A percentile compares a stretch with the other conserved stretches of the same genome.
Evolutionary conservation across 345 rosid species (phyloP).

Genomic region (Schrenkiella parvula): DNA sequence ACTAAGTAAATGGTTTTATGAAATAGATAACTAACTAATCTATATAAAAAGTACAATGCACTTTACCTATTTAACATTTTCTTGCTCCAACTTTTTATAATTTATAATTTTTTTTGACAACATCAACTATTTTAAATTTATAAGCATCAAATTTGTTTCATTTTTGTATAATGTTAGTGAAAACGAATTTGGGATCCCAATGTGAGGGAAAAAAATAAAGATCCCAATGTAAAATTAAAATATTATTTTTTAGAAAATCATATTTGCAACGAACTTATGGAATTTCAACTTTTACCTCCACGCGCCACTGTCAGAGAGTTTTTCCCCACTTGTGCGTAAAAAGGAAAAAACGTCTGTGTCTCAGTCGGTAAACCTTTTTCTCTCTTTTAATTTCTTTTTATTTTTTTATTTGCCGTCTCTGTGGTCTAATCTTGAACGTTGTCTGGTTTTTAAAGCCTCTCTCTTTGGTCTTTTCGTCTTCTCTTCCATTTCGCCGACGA

Average conservation of each 20-base stretch:
- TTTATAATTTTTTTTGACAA: too few species aligned
- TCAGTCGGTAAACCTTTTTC: conserved; percentile 23
- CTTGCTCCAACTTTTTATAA: neutral
- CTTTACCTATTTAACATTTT: too few species aligned
- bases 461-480: conserved; percentile 15
- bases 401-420: conserved; percentile 19
- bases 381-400: neutral
- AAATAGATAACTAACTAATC: neutral
- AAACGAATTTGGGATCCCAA: conserved; percentile 29
- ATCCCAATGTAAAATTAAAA: neutral
- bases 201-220: neutral
- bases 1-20: neutral
- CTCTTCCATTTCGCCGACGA: conserved; percentile 21
- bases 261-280: conserved; percentile 17
- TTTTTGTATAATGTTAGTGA: neutral
- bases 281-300: conserved; percentile 15
- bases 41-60: neutral
- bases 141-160: neutral
- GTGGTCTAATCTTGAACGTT: conserved; percentile 28
- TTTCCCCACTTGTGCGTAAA: conserved; percentile 28
- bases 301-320: conserved; percentile 36
- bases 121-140: neutral
- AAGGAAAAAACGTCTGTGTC: conserved; percentile 18
- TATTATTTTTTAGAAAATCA: too few species aligned
- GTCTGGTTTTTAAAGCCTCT: conserved; percentile 27